phyloP scores from a whole-genome alignment of 176 grass and related monocot species.

The Musa beccarii region DNA sequence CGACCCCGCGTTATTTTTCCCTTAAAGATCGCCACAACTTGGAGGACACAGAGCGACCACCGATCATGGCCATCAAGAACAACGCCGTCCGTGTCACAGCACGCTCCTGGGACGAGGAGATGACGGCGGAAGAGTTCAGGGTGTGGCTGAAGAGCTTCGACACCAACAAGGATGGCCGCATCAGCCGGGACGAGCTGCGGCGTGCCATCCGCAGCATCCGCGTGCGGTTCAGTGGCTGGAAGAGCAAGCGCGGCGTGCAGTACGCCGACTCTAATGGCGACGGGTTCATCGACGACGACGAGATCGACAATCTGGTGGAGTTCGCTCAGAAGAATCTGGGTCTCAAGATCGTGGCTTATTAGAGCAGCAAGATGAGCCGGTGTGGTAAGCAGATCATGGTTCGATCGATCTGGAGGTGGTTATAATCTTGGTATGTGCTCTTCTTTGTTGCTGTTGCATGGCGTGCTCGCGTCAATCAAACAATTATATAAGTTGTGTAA shows the following conservation, averaged over 20 bases:
- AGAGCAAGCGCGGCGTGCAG: constrained; percentile 17
- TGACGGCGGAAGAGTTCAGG: constrained; percentile 87
- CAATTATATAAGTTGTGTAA: too few relatives aligned
- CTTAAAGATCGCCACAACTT: too few relatives aligned
- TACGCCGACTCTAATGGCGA: constrained; percentile 31
- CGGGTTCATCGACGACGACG: constrained; percentile 42
- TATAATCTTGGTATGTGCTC: too few relatives aligned
- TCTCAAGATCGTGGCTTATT: constrained; percentile 24
- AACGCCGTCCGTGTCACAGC: not conserved
- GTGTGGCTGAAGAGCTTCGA: constrained; percentile 72
- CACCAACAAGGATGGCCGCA: constrained; percentile 43
- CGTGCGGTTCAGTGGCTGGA: constrained; percentile 26
- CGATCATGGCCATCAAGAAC: constrained; percentile 39
- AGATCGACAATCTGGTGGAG: constrained; percentile 43
- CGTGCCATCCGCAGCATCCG: constrained; percentile 43
- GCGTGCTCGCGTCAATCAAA: too few relatives aligned
- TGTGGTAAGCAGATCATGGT: too few relatives aligned
- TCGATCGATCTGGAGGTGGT: too few relatives aligned
- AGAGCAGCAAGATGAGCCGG: too few relatives aligned
- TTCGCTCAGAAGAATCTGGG: constrained; percentile 48
- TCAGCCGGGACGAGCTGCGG: constrained; percentile 42
- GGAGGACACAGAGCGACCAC: too few relatives aligned
- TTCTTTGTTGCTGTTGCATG: too few relatives aligned
- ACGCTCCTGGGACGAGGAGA: constrained; percentile 47
- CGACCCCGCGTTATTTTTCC: too few relatives aligned